These are phyloP conservation scores for Starmerella asiatica DNA, from an alignment of 805 yeast genomes.

Conservation along the genomic window DNA sequence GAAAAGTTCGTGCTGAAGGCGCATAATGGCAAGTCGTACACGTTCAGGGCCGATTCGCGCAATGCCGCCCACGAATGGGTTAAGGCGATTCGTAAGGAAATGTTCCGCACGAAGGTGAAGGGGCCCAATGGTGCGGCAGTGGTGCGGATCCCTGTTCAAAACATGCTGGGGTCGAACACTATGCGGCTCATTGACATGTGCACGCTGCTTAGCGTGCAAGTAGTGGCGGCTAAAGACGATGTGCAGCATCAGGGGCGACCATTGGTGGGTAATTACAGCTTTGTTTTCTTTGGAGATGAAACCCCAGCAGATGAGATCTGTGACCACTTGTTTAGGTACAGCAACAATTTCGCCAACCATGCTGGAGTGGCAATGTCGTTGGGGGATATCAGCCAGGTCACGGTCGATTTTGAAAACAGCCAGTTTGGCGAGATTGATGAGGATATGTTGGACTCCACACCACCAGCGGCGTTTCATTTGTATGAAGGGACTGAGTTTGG, in stretches of 20 bases:
- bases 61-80: slow-evolving; percentile 73
- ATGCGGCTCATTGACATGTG: slow-evolving; percentile 43
- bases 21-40: slow-evolving; percentile 40
- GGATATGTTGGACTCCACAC: slow-evolving; percentile 13
- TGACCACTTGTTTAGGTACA: not conserved
- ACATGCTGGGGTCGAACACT: slow-evolving; percentile 48
- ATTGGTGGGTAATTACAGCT: slow-evolving; percentile 6
- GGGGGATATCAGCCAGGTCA: not conserved
- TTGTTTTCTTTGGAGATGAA: slow-evolving; percentile 12
- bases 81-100: slow-evolving; percentile 54
- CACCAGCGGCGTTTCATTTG: slow-evolving; percentile 5
- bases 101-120: slow-evolving; percentile 60
- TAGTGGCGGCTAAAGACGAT: slow-evolving; percentile 1
- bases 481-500: not conserved
- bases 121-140: slow-evolving; percentile 61
- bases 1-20: slow-evolving; percentile 49
- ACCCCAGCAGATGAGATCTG: not conserved
- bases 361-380: not conserved
- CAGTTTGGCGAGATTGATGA: slow-evolving; percentile 6
- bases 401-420: not conserved
- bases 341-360: slow-evolving; percentile 6
- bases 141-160: slow-evolving; percentile 60
- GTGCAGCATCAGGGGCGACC: slow-evolving; percentile 1
- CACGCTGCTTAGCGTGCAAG: slow-evolving; percentile 28
- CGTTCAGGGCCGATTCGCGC: slow-evolving; percentile 59